Conservation (phyloP, 2,329 filamentous ascomycete species). For the Paecilomyces fulvus region DNA sequence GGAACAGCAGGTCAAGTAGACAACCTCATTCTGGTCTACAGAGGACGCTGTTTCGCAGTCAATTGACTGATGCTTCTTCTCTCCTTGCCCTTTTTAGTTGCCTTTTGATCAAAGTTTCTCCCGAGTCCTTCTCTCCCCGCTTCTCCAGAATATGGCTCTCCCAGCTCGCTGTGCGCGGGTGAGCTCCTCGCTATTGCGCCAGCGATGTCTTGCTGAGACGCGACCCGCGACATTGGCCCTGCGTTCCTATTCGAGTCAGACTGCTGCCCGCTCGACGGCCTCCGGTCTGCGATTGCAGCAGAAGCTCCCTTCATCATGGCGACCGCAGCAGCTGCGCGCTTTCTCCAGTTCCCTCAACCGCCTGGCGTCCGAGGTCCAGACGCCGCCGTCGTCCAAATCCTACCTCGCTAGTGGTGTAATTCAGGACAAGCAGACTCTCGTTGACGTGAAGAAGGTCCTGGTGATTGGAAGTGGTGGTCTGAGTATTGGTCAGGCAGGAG, state of each 20-base stretch:
- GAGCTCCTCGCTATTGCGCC: conserved; percentile 31
- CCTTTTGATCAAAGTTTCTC: background rate
- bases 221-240: conserved; percentile 26
- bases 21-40: background rate
- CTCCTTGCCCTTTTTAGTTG: conserved; percentile 9
- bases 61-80: conserved; percentile 8
- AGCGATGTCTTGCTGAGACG: conserved; percentile 32
- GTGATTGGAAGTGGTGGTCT: conserved; percentile 94
- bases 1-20: background rate
- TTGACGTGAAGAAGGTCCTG: conserved; percentile 93
- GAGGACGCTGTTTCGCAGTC: background rate
- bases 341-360: conserved; percentile 34
- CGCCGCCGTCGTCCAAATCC: conserved; percentile 72
- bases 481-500: conserved; percentile 93
- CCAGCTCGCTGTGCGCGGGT: conserved; percentile 38
- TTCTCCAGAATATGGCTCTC: conserved; percentile 35
- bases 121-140: conserved; percentile 15
- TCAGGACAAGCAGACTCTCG: conserved; percentile 63
- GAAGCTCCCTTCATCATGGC: conserved; percentile 27
- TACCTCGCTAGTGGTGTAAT: conserved; percentile 85
- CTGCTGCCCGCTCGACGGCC: conserved; percentile 21
- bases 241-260: conserved; percentile 31
- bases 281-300: conserved; percentile 28
- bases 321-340: conserved; percentile 34
- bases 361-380: conserved; percentile 45